phyloP scores from a whole-genome alignment of 2,329 filamentous ascomycete species.

The Diplodia mutila region DNA sequence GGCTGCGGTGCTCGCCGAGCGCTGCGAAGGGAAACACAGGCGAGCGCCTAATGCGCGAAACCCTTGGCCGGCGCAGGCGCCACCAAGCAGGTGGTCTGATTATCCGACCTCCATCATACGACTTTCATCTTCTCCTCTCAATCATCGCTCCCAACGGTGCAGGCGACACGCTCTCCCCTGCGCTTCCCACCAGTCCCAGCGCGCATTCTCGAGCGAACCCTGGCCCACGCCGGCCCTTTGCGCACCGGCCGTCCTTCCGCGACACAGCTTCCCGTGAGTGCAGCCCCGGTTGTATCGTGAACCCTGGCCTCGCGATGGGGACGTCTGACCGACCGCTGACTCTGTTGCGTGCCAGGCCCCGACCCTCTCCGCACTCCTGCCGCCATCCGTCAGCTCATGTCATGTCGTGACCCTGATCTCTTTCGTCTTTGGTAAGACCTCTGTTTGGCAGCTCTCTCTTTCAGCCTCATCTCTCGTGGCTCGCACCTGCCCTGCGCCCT shows the following conservation, averaged over 20 bases:
- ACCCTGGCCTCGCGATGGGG: conserved; percentile 20
- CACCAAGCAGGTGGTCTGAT: conserved; percentile 18
- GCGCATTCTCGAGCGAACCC: conserved; percentile 20
- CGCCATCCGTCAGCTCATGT: conserved; percentile 26
- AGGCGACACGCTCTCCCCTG: conserved; percentile 25
- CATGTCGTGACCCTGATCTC: conserved; percentile 27
- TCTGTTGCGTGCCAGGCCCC: conserved; percentile 22
- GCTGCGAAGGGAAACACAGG: background rate
- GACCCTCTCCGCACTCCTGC: conserved; percentile 22
- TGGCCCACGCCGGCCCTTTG: conserved; percentile 22
- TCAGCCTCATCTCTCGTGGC: conserved; percentile 19
- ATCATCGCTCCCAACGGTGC: conserved; percentile 18
- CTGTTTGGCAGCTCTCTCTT: conserved; percentile 24
- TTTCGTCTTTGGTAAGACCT: conserved; percentile 31
- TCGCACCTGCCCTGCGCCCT: conserved; percentile 14
- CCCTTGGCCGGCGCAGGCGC: conserved; percentile 15
- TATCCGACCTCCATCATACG: conserved; percentile 19
- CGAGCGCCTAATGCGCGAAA: conserved; percentile 1
- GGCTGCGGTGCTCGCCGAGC: background rate
- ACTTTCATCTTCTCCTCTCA: conserved; percentile 18
- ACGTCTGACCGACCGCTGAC: conserved; percentile 24
- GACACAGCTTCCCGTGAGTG: conserved; percentile 21
- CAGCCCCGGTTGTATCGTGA: conserved; percentile 22
- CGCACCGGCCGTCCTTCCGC: conserved; percentile 17
- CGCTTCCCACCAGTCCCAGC: conserved; percentile 21